Base-by-base conservation (phyloP, 2,329 filamentous ascomycete genomes). In the Apiospora pterosperma region DNA sequence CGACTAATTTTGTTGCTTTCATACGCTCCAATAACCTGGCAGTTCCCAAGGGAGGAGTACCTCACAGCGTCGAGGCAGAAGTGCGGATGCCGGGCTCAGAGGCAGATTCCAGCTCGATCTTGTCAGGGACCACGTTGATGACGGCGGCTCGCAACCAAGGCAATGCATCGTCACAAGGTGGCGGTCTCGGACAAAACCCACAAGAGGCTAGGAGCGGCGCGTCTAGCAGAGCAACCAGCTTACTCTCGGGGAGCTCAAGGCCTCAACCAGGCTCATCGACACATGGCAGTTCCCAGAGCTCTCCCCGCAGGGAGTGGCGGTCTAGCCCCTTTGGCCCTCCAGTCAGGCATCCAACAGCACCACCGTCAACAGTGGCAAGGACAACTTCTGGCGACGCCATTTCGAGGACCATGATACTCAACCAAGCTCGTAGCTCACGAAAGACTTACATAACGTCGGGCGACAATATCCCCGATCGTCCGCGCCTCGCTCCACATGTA, bases 1-100 rank as follows among this genome's bases (percentile, higher is more conserved):
- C 85, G 0, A 85, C 84, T 58, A 83, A 84, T 0, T 88, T 88
- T 64, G 76, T 88, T 11, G 84, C 83, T 10, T 88, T 87, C 65
- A 85, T 88, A 64, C 79, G 84, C 8, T 88, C 85, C 4, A 85
- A 86, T 72, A 86, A 88, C 68, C 74, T 87, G 16, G 76, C 81
- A 16, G 70, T 76, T 16, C 74, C 77, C 36, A 75, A 71, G 23
- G 55, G 68, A n/a, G 63, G 66, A 25, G 67, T 70, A 6, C 63
- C 63, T 31, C 59, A 42, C 14, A 36, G 61, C 11, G 25, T 67
- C 12, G 68, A 68, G 16, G 67, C 69, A 39, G 66, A 70, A 36
- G 63, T 67, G 14, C 48, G 19, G 34, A 65, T 67, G 31, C 64
- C 52, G 28, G 66, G 67, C 38, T 63, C 44, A 7, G 74, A 73